Evolutionary conservation across 2,329 filamentous ascomycete species (phyloP).

Genomic region (Sporothrix variecibatus): DNA sequence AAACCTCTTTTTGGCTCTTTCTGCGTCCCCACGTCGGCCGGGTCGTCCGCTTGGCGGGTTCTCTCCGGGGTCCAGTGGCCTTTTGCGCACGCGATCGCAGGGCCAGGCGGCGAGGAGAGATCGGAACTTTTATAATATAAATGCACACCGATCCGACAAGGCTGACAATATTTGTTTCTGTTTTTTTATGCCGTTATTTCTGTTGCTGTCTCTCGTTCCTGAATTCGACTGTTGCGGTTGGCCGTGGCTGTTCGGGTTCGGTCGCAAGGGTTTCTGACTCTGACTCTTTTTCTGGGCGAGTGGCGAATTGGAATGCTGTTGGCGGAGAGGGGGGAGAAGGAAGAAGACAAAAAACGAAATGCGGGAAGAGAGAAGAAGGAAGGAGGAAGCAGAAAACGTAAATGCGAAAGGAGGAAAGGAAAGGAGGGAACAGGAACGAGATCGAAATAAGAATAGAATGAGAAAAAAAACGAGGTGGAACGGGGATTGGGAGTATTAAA

Average conservation of each 20-base stretch:
- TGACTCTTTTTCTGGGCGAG: background rate
- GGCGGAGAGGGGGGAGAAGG: constrained; percentile 9
- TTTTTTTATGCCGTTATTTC: background rate
- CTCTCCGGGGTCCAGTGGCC: constrained; percentile 18
- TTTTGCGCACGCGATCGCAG: constrained; percentile 24
- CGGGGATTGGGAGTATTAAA: constrained; percentile 23
- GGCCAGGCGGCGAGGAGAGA: background rate
- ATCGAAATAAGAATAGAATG: constrained; percentile 10
- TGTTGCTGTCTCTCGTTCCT: background rate
- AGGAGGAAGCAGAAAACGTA: background rate
- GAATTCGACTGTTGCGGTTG: background rate
- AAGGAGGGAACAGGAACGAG: constrained; percentile 1
- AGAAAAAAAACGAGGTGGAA: constrained; percentile 23
- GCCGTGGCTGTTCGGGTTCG: background rate
- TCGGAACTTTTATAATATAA: constrained; percentile 9
- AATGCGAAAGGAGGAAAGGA: constrained; percentile 16
- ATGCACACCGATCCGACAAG: background rate
- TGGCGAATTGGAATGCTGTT: background rate
- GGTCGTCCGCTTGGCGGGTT: constrained; percentile 24
- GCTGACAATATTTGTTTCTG: background rate
- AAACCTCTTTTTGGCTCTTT: constrained; percentile 27
- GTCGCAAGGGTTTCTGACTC: constrained; percentile 14
- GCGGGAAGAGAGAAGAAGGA: background rate
- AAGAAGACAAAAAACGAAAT: constrained; percentile 8
- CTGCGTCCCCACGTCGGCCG: constrained; percentile 29